Evolutionary conservation across 2,329 filamentous ascomycete species (phyloP).

Genomic region (Nigrospora sphaerica): DNA sequence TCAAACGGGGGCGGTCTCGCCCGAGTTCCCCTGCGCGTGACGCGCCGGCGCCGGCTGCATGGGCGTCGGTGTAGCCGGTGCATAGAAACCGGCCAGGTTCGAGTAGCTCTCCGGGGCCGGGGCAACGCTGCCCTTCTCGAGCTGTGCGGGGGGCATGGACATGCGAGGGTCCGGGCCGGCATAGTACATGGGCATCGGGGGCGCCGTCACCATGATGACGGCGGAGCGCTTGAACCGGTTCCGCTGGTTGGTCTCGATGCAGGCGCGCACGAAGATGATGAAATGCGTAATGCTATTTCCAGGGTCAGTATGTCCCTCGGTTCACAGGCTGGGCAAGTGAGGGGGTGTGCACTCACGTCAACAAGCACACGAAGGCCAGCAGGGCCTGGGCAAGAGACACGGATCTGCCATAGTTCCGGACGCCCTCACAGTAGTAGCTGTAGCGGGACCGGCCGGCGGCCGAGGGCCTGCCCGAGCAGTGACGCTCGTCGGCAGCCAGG

Average conservation of each 20-base stretch:
- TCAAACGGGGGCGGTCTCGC: too few relatives aligned
- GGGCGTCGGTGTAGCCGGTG: neutral
- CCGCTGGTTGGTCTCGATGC: slow-evolving; percentile 4
- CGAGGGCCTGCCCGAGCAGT: neutral
- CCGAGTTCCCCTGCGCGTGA: neutral
- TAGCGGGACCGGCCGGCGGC: neutral
- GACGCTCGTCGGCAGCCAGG: neutral
- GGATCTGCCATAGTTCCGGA: neutral
- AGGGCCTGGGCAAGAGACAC: neutral
- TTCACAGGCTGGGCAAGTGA: neutral
- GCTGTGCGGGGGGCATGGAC: slow-evolving; percentile 3
- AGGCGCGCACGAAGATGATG: slow-evolving; percentile 7
- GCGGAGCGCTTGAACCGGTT: neutral
- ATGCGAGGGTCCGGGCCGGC: neutral
- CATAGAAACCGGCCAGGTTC: slow-evolving; percentile 1
- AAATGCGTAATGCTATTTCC: slow-evolving; percentile 4
- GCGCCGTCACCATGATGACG: slow-evolving; percentile 1
- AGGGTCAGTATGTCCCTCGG: neutral
- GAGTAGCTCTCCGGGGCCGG: neutral
- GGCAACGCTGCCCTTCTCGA: neutral
- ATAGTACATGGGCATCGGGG: slow-evolving; percentile 1
- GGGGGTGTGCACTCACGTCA: slow-evolving; percentile 1
- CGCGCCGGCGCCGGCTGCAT: neutral
- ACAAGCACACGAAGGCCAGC: slow-evolving; percentile 2
- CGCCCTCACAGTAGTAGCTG: neutral